Conservation (phyloP, 1,139 yeast genomes). For the Pichia terricola region DNA sequence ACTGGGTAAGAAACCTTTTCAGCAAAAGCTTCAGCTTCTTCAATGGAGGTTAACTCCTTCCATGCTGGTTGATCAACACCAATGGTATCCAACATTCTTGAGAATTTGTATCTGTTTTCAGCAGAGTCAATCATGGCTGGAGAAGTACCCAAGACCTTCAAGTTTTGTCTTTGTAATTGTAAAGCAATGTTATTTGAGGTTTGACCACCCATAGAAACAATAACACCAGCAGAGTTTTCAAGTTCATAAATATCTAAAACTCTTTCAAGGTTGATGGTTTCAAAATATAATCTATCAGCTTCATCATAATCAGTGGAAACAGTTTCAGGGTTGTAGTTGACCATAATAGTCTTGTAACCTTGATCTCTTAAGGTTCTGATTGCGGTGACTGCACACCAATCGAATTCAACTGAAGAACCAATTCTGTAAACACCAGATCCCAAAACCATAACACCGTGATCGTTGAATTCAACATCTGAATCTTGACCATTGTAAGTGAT, state of each 20-base stretch:
- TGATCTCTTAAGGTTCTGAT: constrained; percentile 87
- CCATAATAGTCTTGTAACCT: constrained; percentile 89
- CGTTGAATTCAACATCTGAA: constrained; percentile 77
- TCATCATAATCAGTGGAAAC: constrained; percentile 98
- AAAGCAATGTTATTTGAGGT: constrained; percentile 95
- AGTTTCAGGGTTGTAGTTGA: constrained; percentile 97
- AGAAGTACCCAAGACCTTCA: constrained; percentile 90
- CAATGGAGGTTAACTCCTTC: constrained; percentile 93
- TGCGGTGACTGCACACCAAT: constrained; percentile 98
- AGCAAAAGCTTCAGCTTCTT: constrained; percentile 90
- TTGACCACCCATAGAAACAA: constrained; percentile 98
- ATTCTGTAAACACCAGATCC: constrained; percentile 99
- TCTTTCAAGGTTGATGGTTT: constrained; percentile 90
- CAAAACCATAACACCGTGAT: constrained; percentile 85
- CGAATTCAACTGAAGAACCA: constrained; percentile 97
- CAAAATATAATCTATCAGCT: constrained; percentile 94
- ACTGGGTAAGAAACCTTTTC: constrained; percentile 90
- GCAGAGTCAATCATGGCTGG: constrained; percentile 99
- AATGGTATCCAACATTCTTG: constrained; percentile 92
- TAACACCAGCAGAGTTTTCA: constrained; percentile 86
- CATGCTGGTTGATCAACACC: constrained; percentile 99
- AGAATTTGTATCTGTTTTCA: constrained; percentile 95
- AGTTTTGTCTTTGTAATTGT: constrained; percentile 88
- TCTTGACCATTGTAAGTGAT: constrained; percentile 91
- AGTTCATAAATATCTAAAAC: constrained; percentile 92